phyloP scores from a whole-genome alignment of 768 basidiomycete genomes.

The Asterophora parasitica region DNA sequence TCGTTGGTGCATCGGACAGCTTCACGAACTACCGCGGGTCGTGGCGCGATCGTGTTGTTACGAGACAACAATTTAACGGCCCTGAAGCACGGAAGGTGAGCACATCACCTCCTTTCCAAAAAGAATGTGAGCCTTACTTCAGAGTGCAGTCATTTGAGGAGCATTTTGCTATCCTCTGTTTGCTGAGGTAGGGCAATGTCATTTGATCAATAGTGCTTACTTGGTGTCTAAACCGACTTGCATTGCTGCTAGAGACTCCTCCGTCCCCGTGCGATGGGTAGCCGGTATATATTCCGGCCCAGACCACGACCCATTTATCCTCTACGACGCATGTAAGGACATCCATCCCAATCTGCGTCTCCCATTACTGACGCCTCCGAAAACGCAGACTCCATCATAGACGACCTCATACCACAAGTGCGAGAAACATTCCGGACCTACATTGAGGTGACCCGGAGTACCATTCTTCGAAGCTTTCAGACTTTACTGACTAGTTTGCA shows the following conservation, averaged over 20 bases:
- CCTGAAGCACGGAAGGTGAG: neutral
- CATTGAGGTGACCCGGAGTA: neutral
- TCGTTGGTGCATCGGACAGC: neutral
- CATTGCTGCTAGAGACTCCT: constrained; percentile 11
- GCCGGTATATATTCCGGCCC: constrained; percentile 2
- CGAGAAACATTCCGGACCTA: neutral
- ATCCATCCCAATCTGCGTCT: neutral
- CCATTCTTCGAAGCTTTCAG: neutral
- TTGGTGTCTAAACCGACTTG: no score
- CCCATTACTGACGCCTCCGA: neutral
- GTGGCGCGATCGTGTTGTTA: constrained; percentile 1
- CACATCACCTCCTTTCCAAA: neutral
- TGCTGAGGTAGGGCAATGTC: constrained; percentile 1
- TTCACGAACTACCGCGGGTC: constrained; percentile 1
- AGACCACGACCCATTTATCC: constrained; percentile 1
- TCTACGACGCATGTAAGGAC: constrained; percentile 3
- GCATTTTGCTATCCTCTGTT: constrained; percentile 3
- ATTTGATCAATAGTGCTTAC: no score
- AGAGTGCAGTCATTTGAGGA: constrained; percentile 1
- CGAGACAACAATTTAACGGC: constrained; percentile 4
- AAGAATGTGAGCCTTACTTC: neutral
- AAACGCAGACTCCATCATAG: neutral
- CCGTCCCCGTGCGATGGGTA: constrained; percentile 5
- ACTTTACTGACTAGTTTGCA: neutral
- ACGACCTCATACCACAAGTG: constrained; percentile 5